phyloP scores from a whole-genome alignment of 2,329 filamentous ascomycete genomes.

The Teratosphaeria pseudoeucalypti region DNA sequence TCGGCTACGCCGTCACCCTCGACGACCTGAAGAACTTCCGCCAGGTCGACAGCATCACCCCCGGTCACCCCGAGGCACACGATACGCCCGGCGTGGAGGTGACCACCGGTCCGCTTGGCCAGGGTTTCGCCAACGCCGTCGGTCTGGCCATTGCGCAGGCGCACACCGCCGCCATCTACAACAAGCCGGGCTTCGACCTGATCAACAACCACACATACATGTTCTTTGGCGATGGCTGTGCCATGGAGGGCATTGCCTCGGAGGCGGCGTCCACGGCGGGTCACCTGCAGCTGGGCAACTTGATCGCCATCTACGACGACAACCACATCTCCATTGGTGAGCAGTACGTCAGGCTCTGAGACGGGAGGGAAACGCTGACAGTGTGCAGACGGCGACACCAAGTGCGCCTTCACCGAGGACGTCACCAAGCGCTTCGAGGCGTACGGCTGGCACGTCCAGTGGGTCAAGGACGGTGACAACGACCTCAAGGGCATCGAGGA shows the following conservation, averaged over 20 bases:
- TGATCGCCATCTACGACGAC: slow-evolving; percentile 95
- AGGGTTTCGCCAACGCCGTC: slow-evolving; percentile 95
- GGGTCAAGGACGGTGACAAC: slow-evolving; percentile 77
- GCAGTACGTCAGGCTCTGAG: slow-evolving; percentile 12
- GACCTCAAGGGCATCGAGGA: slow-evolving; percentile 81
- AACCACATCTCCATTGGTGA: slow-evolving; percentile 84
- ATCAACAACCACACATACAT: slow-evolving; percentile 94
- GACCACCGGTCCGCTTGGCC: slow-evolving; percentile 92
- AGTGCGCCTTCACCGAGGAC: slow-evolving; percentile 93
- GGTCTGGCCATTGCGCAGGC: slow-evolving; percentile 95
- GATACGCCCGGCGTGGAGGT: slow-evolving; percentile 97
- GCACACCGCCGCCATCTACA: slow-evolving; percentile 83
- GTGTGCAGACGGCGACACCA: slow-evolving; percentile 74
- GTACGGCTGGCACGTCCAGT: slow-evolving; percentile 89
- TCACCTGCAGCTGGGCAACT: slow-evolving; percentile 94
- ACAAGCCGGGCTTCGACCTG: slow-evolving; percentile 87
- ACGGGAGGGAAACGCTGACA: slow-evolving; percentile 6
- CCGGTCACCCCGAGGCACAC: slow-evolving; percentile 91
- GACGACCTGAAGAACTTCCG: slow-evolving; percentile 96
- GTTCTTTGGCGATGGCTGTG: slow-evolving; percentile 96
- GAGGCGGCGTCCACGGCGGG: slow-evolving; percentile 89
- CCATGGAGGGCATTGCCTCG: slow-evolving; percentile 94
- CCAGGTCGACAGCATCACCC: slow-evolving; percentile 70
- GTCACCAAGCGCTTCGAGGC: slow-evolving; percentile 89
- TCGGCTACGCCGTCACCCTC: slow-evolving; percentile 75